phyloP scores from a whole-genome alignment of 768 basidiomycete species.

The Suillus placidus region DNA sequence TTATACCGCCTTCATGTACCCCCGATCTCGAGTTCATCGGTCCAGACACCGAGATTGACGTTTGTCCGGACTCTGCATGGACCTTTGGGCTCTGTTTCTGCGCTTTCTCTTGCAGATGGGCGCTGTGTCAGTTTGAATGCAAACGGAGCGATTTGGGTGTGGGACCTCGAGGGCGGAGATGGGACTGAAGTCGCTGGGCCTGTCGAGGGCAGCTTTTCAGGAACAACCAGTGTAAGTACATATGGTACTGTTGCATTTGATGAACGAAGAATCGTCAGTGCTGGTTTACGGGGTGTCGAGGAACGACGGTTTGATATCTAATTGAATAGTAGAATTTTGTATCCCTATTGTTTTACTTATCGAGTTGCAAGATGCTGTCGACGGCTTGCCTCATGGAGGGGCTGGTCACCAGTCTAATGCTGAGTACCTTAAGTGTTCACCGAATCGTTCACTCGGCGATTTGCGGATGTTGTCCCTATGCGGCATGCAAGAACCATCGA shows the following conservation, averaged over 20 bases:
- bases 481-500: too few relatives aligned
- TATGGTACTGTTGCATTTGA: slow-evolving; percentile 66
- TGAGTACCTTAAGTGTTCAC: too few relatives aligned
- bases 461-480: too few relatives aligned
- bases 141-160: slow-evolving; percentile 81
- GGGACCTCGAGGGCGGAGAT: slow-evolving; percentile 72
- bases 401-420: too few relatives aligned
- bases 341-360: not conserved
- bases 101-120: slow-evolving; percentile 77
- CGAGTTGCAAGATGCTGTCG: not conserved
- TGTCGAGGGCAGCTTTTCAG: slow-evolving; percentile 39
- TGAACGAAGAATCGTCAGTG: slow-evolving; percentile 69
- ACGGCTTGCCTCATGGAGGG: too few relatives aligned
- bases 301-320: slow-evolving; percentile 40
- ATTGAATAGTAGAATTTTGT: not conserved
- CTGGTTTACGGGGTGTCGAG: slow-evolving; percentile 34
- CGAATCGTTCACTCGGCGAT: too few relatives aligned
- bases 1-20: slow-evolving; percentile 75
- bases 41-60: slow-evolving; percentile 61
- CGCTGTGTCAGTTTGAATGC: slow-evolving; percentile 75
- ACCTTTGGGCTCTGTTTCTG: slow-evolving; percentile 63
- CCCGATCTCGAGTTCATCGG: slow-evolving; percentile 47
- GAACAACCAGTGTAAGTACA: slow-evolving; percentile 18
- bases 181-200: slow-evolving; percentile 37
- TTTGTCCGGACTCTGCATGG: slow-evolving; percentile 77